Base-by-base conservation (phyloP, 495 filamentous ascomycete genomes). In the Penicillium waksmanii region DNA sequence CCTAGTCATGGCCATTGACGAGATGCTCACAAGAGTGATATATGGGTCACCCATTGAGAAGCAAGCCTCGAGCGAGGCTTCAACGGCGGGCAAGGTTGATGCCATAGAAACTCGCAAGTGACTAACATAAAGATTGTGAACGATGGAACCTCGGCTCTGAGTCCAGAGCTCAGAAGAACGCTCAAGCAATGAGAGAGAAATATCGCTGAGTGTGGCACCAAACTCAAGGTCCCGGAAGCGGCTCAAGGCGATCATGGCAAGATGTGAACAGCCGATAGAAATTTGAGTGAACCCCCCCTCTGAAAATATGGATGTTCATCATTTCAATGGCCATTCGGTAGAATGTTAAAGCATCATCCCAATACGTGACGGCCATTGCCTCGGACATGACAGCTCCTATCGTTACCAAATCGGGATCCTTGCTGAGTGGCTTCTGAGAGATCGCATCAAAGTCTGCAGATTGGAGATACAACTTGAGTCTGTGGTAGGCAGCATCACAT, bases 311-410 rank as follows among this genome's bases (percentile, higher is more conserved):
- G 19, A 87, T 81, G 46, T 87, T 81, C 63, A 94, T 76, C 77
- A 92, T 86, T 51, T 87, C 80, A 11, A 94, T 81, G 5, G 86
- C 77, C 57, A 90, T 84, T 53, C 89, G 85, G 68, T 93, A 96
- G 71, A 93, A 96, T 23, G 85, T 82, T 21, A 91, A 65, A 17
- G 79, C 74, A 68, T 95, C 86, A 63, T 84, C 86, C 92, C 92
- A 97, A 73, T 89, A 96, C 1, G 88, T 88, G n/a, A 91, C 86
- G 51, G 86, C 85, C 57, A 89, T 82, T 10, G 90, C 86, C 70
- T 96, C 93, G 0, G 86, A 80, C 57, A 96, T 79, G 25, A 96
- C 85, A 0, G 88, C 83, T 15, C 89, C 92, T 11, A 91, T 80
- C 0, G 86, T 88, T 19, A 86, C 73, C 42, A 91, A 66, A 25